phyloP scores from a whole-genome alignment of 768 basidiomycete species.

The Pleurotus giganteus region DNA sequence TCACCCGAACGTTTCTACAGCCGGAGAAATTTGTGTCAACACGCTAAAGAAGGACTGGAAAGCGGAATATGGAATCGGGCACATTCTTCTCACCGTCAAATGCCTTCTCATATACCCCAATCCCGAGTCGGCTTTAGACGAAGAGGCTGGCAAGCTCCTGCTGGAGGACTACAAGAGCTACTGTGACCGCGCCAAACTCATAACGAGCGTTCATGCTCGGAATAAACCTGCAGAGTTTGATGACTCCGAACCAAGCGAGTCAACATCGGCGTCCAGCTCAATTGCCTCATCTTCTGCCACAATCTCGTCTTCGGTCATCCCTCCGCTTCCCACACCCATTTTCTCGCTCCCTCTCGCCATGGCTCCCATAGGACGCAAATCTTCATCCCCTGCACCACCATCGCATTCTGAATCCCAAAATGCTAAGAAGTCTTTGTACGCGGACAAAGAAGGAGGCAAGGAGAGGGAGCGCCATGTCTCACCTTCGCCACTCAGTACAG shows the following conservation, averaged over 20 bases:
- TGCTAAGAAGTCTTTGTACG: conserved; percentile 25
- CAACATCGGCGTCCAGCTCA: conserved; percentile 27
- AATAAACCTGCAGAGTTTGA: conserved; percentile 73
- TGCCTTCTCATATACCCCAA: conserved; percentile 97
- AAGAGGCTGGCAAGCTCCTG: conserved; percentile 91
- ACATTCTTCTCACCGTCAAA: conserved; percentile 91
- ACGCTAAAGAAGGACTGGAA: conserved; percentile 98
- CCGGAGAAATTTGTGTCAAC: conserved; percentile 95
- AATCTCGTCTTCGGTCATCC: conserved; percentile 17
- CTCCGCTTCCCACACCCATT: conserved; percentile 22
- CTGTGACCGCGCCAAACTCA: conserved; percentile 80
- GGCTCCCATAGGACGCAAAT: conserved; percentile 35
- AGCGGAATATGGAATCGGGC: conserved; percentile 83
- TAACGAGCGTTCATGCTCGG: conserved; percentile 88
- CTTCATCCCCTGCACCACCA: conserved; percentile 40
- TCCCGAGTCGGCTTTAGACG: conserved; percentile 93
- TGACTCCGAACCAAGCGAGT: conserved; percentile 31
- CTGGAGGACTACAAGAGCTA: conserved; percentile 90
- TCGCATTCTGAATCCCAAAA: conserved; percentile 29
- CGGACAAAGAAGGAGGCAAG: conserved; percentile 36
- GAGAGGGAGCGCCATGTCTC: conserved; percentile 63
- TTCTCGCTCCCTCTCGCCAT: conserved; percentile 36
- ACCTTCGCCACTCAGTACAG: conserved; percentile 67
- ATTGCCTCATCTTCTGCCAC: conserved; percentile 28
- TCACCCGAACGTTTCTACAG: conserved; percentile 89